Evolutionary conservation across 23 red algal genomes (phyloP).

Genomic region (Pyropia yezoensis): DNA sequence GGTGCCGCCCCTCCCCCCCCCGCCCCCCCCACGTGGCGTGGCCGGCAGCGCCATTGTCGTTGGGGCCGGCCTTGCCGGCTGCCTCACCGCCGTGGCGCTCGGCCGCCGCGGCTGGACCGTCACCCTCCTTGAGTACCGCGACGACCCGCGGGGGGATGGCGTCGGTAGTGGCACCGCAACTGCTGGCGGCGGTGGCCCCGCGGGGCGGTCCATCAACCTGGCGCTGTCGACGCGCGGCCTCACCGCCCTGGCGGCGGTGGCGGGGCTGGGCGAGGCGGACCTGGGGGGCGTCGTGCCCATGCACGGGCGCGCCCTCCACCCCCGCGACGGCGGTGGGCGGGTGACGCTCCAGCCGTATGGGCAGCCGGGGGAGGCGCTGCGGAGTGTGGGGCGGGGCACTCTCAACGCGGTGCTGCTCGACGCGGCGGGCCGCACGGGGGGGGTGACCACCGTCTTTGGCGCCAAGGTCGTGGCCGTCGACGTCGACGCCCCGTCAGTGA

Average conservation of each 20-base stretch:
- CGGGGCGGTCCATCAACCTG: conserved; percentile 87
- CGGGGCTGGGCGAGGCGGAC: conserved; percentile 34
- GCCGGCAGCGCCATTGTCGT: conserved; percentile 24
- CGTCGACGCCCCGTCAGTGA: conserved; percentile 2
- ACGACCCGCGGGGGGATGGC: conserved; percentile 21
- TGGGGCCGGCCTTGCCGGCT: conserved; percentile 80
- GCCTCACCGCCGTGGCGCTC: conserved; percentile 60
- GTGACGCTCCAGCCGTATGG: conserved; percentile 61
- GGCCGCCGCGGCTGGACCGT: conserved; percentile 8
- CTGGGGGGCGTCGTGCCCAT: conserved; percentile 40
- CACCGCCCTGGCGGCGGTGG: conserved; percentile 40
- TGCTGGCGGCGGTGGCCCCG: background rate
- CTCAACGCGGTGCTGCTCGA: conserved; percentile 69
- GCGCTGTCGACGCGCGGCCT: conserved; percentile 91
- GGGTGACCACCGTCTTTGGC: conserved; percentile 21
- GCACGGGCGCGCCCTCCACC: conserved; percentile 82
- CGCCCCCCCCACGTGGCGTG: too few species aligned
- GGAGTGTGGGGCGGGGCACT: conserved; percentile 43
- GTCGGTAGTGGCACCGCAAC: background rate
- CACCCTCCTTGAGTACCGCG: conserved; percentile 53
- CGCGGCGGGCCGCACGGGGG: conserved; percentile 5
- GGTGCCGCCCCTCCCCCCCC: too few species aligned
- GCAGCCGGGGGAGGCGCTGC: conserved; percentile 61
- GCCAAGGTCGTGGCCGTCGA: conserved; percentile 32
- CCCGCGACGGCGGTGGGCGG: background rate